These are phyloP conservation scores for Cyclotella cryptica DNA, from an alignment of 108 stramenopile species.

Conservation along the genomic window DNA sequence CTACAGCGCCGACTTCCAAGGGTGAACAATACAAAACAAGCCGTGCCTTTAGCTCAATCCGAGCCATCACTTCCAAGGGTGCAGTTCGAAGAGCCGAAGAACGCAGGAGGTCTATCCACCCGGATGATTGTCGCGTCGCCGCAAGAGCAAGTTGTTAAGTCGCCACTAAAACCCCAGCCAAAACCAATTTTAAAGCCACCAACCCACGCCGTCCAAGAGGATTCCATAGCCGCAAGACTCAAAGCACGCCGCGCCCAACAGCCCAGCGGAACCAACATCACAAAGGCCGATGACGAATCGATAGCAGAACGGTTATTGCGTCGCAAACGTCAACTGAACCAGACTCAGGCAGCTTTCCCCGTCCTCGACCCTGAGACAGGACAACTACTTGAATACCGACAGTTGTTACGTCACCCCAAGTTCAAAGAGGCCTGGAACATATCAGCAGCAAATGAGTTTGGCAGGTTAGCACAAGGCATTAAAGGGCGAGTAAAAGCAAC, in stretches of 20 bases:
- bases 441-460: slow-evolving; percentile 1
- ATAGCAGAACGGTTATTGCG: slow-evolving; percentile 9
- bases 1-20: slow-evolving; percentile 9
- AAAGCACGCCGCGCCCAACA: neutral
- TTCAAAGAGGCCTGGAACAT: slow-evolving; percentile 13
- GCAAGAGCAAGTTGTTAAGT: neutral
- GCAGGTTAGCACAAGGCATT: slow-evolving; percentile 1
- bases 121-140: slow-evolving; percentile 25
- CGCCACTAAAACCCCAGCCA: slow-evolving; percentile 1
- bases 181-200: slow-evolving; percentile 9
- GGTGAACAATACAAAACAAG: neutral
- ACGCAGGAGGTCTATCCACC: neutral
- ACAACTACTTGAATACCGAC: slow-evolving; percentile 15
- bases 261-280: neutral
- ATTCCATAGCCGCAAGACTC: slow-evolving; percentile 4
- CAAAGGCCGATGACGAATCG: neutral
- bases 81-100: neutral
- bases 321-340: neutral
- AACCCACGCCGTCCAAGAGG: neutral
- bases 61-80: neutral
- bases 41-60: neutral
- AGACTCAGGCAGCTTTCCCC: neutral
- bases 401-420: slow-evolving; percentile 4
- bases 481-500: slow-evolving; percentile 11
- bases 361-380: slow-evolving; percentile 28